phyloP scores from a whole-genome alignment of 192 early-diverging fungal species.

The Coemansia sp. region DNA sequence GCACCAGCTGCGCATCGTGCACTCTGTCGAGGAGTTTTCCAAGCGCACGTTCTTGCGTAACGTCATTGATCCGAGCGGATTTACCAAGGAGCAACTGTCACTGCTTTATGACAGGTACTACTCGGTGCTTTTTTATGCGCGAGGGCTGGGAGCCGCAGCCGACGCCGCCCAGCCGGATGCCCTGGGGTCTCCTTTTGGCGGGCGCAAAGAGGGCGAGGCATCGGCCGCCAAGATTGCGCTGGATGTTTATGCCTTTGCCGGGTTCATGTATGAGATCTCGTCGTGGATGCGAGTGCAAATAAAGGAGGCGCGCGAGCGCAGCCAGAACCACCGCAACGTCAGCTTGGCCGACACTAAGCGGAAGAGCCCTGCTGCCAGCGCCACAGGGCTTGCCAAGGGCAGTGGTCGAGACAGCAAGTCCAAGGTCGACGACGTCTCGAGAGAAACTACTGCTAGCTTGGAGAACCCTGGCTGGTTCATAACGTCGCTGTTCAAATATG shows the following conservation, averaged over 20 bases:
- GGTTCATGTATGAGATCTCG: conserved; percentile 71
- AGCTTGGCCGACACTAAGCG: conserved; percentile 16
- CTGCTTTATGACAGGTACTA: conserved; percentile 89
- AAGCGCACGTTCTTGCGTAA: conserved; percentile 87
- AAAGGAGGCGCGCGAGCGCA: conserved; percentile 39
- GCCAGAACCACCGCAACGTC: conserved; percentile 39
- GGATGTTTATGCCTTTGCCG: conserved; percentile 69
- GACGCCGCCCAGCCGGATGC: neutral
- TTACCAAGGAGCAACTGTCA: conserved; percentile 82
- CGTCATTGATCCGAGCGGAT: conserved; percentile 68
- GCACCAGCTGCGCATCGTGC: conserved; percentile 86
- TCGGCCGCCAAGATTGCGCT: conserved; percentile 50
- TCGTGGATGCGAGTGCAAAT: conserved; percentile 61
- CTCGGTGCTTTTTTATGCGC: conserved; percentile 68
- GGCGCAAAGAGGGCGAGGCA: conserved; percentile 5
- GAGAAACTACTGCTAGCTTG: conserved; percentile 32
- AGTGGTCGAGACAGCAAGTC: neutral
- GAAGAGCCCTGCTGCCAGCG: neutral
- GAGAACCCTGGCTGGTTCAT: conserved; percentile 53
- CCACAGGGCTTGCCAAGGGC: neutral
- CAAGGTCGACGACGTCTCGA: conserved; percentile 27
- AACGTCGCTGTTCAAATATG: conserved; percentile 41
- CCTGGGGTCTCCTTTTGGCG: conserved; percentile 11
- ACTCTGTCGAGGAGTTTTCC: conserved; percentile 88
- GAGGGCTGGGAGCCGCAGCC: no score